Evolutionary conservation across 2,329 filamentous ascomycete species (phyloP), one percentile per base, ranked within the genome.

Genomic region (Botryosphaeria dothidea): DNA sequence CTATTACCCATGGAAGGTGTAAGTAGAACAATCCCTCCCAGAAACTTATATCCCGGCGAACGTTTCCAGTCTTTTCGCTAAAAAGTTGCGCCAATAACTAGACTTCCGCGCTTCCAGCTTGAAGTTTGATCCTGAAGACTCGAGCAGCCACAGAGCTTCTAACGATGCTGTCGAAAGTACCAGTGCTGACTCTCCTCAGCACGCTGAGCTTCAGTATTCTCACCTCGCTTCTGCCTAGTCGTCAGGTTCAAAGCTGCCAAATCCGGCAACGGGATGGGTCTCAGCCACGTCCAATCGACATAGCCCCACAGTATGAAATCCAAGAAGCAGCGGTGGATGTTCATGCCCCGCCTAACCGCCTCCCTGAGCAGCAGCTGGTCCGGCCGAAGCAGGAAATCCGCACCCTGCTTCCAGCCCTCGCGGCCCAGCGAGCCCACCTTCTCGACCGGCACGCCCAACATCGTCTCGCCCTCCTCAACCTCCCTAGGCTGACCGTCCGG

Each of bases 361-460:
- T 69, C 68, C 1, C 61, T 29, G 2, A 67, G 15, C 13, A 69
- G 17, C 2, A 67, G 49, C 43, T 69, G 51, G 51, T 69, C 68
- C 5, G 66, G 63, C 7, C 68, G 63, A 23, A 69, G 43, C 23
- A 68, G 51, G 6, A 27, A 48, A 29, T 38, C 13, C 2, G 21
- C 31, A 11, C 61, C 52, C 38, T 52, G 27, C 13, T 13, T 34
- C 65, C 65, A 66, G 8, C 51, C 61, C 65, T 66, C 65, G 7
- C 51, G 21, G n/a, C 49, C 25, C 21, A 58, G 15, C 27, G 17
- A 21, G 27, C 65, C 52, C 2, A 64, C 29, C 60, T 43, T 19
- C 19, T 34, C 11, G 8, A 29, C 6, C 25, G 49, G 60, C 46
- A 66, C 54, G 27, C 65, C 65, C 4, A 66, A 43, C 31, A 57